Conservation (phyloP, 257 asterid species). For the Salvia rosmarinus region DNA sequence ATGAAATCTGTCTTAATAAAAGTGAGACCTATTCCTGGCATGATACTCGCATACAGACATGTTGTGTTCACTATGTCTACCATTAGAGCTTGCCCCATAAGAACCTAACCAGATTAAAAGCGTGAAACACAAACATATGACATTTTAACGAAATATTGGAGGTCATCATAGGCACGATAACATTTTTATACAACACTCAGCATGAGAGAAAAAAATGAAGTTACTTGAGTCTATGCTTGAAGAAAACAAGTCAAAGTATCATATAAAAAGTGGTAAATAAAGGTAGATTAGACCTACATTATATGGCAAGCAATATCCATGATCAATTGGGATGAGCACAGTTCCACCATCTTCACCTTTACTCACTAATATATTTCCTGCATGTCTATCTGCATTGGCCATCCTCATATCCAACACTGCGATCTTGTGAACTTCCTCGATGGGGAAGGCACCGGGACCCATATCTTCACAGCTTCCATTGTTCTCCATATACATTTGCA, state of each 20-base stretch:
- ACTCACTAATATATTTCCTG: constrained; percentile 77
- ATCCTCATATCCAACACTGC: constrained; percentile 85
- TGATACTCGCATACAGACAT: neutral
- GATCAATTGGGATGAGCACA: constrained; percentile 84
- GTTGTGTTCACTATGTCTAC: neutral
- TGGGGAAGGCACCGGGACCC: constrained; percentile 83
- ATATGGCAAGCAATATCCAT: constrained; percentile 94
- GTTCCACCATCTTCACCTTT: constrained; percentile 70
- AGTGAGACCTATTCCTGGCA: neutral
- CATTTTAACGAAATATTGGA: neutral
- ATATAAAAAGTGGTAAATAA: neutral
- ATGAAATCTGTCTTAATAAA: neutral
- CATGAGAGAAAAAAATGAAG: no score
- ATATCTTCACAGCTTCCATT: constrained; percentile 89
- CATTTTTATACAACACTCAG: neutral
- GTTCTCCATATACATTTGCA: constrained; percentile 79
- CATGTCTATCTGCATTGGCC: constrained; percentile 93
- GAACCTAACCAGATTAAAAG: neutral
- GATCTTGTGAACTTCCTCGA: constrained; percentile 84
- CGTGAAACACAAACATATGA: neutral
- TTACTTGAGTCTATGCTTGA: neutral
- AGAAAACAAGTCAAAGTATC: constrained; percentile 8
- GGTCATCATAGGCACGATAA: neutral
- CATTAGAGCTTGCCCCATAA: neutral
- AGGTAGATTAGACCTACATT: constrained; percentile 58